These are phyloP conservation scores for Colletotrichum magnum DNA, from an alignment of 2,329 filamentous ascomycete genomes.

Conservation along the genomic window DNA sequence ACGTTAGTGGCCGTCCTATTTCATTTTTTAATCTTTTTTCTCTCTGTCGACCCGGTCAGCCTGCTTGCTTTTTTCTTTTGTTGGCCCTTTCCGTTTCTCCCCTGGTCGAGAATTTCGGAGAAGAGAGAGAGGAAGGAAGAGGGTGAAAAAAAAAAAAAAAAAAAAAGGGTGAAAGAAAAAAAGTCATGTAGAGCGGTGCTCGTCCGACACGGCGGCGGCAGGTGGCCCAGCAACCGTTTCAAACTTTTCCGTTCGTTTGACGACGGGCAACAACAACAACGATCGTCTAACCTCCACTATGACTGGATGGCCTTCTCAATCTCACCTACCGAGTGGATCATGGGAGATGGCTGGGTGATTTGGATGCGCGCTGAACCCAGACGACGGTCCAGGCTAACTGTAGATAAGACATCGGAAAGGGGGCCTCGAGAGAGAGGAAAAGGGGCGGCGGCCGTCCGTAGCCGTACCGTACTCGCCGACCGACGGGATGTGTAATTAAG, in stretches of 20 bases:
- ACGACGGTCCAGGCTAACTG: slow-evolving; percentile 18
- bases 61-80: slow-evolving; percentile 1
- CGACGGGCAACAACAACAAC: slow-evolving; percentile 12
- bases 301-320: neutral
- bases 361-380: slow-evolving; percentile 37
- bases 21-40: slow-evolving; percentile 23
- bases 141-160: neutral
- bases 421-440: neutral
- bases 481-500: slow-evolving; percentile 29
- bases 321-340: slow-evolving; percentile 13
- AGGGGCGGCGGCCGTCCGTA: slow-evolving; percentile 16
- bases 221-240: slow-evolving; percentile 17
- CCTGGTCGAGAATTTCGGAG: neutral
- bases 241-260: slow-evolving; percentile 13
- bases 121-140: neutral
- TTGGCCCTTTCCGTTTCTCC: slow-evolving; percentile 12
- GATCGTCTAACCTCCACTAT: too few relatives aligned
- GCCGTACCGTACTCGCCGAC: slow-evolving; percentile 1
- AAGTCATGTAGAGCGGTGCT: neutral
- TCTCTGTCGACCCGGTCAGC: neutral
- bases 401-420: slow-evolving; percentile 27
- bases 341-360: slow-evolving; percentile 39
- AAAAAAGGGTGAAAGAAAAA: neutral
- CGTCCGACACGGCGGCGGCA: neutral
- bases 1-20: slow-evolving; percentile 35